phyloP scores from a whole-genome alignment of 352 stramenopile genomes.

The Phytopythium montanum region DNA sequence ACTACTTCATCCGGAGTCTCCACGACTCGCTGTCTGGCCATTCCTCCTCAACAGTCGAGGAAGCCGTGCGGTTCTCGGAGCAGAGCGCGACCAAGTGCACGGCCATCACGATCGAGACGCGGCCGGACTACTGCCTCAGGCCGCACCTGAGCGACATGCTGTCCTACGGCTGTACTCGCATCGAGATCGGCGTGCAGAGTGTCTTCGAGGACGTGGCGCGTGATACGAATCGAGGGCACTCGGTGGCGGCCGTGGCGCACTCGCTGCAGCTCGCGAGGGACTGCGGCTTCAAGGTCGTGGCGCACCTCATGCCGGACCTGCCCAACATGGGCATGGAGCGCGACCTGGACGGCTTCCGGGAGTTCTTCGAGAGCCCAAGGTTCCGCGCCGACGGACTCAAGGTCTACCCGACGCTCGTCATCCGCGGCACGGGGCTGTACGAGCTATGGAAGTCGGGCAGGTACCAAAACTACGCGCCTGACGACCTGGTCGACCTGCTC shows the following conservation, averaged over 20 bases:
- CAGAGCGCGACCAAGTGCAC: slow-evolving; percentile 84
- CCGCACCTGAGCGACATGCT: slow-evolving; percentile 97
- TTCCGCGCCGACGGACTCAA: slow-evolving; percentile 96
- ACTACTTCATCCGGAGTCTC: slow-evolving; percentile 96
- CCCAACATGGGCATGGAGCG: slow-evolving; percentile 97
- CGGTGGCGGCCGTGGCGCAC: slow-evolving; percentile 87
- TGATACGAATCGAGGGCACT: slow-evolving; percentile 94
- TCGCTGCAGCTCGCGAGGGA: slow-evolving; percentile 88
- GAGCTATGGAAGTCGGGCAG: slow-evolving; percentile 96
- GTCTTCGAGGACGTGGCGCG: slow-evolving; percentile 94
- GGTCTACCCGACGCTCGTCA: slow-evolving; percentile 96
- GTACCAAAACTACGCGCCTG: slow-evolving; percentile 88
- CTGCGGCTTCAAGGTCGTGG: slow-evolving; percentile 97
- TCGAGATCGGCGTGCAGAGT: slow-evolving; percentile 97
- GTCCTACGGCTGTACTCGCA: slow-evolving; percentile 95
- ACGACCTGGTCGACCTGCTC: slow-evolving; percentile 90
- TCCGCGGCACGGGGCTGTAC: slow-evolving; percentile 95
- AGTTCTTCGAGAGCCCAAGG: slow-evolving; percentile 96
- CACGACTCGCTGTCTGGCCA: slow-evolving; percentile 96
- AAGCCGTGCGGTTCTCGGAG: slow-evolving; percentile 94
- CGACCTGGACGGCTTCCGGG: slow-evolving; percentile 93
- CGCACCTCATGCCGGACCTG: slow-evolving; percentile 98
- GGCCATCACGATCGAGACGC: slow-evolving; percentile 97
- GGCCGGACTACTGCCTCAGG: slow-evolving; percentile 97
- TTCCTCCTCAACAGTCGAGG: slow-evolving; percentile 84